Conservation (phyloP, 257 asterid species). For the Lantana camara region DNA sequence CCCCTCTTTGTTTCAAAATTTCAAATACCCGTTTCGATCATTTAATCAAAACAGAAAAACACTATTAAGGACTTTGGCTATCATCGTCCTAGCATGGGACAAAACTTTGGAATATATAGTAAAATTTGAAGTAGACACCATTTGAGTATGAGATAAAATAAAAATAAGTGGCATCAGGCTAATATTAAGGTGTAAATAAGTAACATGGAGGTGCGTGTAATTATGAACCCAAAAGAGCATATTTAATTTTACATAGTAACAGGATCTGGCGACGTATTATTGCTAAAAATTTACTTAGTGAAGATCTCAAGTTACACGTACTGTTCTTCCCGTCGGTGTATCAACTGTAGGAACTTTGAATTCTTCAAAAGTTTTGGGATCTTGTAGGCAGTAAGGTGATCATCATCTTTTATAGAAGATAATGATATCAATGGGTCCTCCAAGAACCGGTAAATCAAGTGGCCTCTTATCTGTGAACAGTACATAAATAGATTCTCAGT, state of each 20-base stretch:
- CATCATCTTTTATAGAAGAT: slow-evolving; percentile 88
- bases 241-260: not conserved
- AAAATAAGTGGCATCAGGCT: too few relatives aligned
- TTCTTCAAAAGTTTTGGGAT: slow-evolving; percentile 75
- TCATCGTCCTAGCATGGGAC: too few relatives aligned
- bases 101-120: too few relatives aligned
- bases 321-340: slow-evolving; percentile 96
- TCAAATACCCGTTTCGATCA: not conserved
- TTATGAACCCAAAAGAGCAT: not conserved
- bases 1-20: not conserved
- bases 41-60: too few relatives aligned
- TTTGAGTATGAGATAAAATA: too few relatives aligned
- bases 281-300: not conserved
- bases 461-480: slow-evolving; percentile 80
- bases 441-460: slow-evolving; percentile 80
- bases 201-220: too few relatives aligned
- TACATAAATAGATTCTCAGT: slow-evolving; percentile 25
- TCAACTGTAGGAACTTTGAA: slow-evolving; percentile 87
- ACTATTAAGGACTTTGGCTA: too few relatives aligned
- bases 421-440: slow-evolving; percentile 86
- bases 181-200: too few relatives aligned
- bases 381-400: slow-evolving; percentile 93
- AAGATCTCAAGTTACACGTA: slow-evolving; percentile 37
- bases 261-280: not conserved
- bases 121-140: too few relatives aligned